Evolutionary conservation across 208 protist genomes (phyloP).

Genomic region (Wallacemonas rigidus): DNA sequence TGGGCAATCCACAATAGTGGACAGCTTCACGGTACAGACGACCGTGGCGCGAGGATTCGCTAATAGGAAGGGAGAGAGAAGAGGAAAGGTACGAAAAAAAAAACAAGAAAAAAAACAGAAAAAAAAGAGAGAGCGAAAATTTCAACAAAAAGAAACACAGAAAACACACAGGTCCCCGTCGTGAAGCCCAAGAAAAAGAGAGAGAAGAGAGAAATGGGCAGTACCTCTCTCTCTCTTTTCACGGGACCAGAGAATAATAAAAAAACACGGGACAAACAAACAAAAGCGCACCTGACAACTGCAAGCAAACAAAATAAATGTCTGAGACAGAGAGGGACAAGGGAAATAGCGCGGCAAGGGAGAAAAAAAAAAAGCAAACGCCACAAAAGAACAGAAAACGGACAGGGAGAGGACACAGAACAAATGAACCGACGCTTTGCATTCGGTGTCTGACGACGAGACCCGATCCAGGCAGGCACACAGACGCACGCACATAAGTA

Average conservation of each 20-base stretch:
- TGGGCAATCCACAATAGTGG: too few relatives aligned
- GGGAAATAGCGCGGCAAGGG: background rate
- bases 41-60: too few relatives aligned
- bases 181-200: too few relatives aligned
- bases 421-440: conserved; percentile 4
- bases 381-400: conserved; percentile 1
- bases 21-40: too few relatives aligned
- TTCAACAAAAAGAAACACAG: conserved; percentile 5
- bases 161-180: background rate
- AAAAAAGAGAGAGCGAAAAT: conserved; percentile 18
- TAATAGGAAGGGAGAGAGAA: too few relatives aligned
- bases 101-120: background rate
- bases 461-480: background rate
- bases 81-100: too few relatives aligned
- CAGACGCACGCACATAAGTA: background rate
- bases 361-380: conserved; percentile 21
- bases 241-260: too few relatives aligned
- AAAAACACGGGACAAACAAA: too few relatives aligned
- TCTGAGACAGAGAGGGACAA: conserved; percentile 6
- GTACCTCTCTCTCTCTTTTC: background rate
- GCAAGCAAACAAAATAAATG: background rate
- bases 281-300: too few relatives aligned
- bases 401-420: conserved; percentile 1
- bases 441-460: background rate
- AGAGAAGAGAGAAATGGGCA: too few relatives aligned